phyloP scores from a whole-genome alignment of 148 eudicot genomes.

The Agrostemma githago region DNA sequence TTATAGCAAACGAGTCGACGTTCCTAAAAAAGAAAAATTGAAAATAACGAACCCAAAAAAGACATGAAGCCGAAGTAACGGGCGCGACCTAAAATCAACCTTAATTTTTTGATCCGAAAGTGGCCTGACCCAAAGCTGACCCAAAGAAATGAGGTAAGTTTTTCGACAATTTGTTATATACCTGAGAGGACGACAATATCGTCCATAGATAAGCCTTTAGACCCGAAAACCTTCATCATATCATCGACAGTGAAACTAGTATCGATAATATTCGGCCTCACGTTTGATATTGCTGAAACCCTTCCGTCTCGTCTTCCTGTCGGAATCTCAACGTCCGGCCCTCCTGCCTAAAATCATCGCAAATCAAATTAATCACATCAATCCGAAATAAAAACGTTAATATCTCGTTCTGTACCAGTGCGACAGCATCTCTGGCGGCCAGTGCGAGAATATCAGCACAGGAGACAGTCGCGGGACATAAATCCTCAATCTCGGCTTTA shows the following conservation, averaged over 20 bases:
- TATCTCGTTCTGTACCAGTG: slow-evolving; percentile 34
- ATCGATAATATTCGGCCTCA: slow-evolving; percentile 65
- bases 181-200: slow-evolving; percentile 76
- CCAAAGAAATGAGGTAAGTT: neutral
- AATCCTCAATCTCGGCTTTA: slow-evolving; percentile 46
- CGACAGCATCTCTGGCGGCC: slow-evolving; percentile 70
- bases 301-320: slow-evolving; percentile 70
- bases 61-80: too few species aligned
- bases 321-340: slow-evolving; percentile 50
- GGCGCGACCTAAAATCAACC: too few species aligned
- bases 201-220: slow-evolving; percentile 55
- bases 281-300: slow-evolving; percentile 45
- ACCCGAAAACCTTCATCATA: slow-evolving; percentile 41
- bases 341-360: slow-evolving; percentile 44
- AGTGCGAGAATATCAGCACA: slow-evolving; percentile 71
- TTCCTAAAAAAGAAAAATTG: too few species aligned
- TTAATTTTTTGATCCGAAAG: neutral
- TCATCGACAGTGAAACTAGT: slow-evolving; percentile 60
- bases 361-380: neutral
- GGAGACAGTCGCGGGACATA: slow-evolving; percentile 61
- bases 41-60: too few species aligned
- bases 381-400: neutral
- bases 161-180: slow-evolving; percentile 18
- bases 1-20: too few species aligned
- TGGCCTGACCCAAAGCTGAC: neutral